Evolutionary conservation across 2,329 filamentous ascomycete genomes (phyloP).

Genomic region (Penicillium sp.): DNA sequence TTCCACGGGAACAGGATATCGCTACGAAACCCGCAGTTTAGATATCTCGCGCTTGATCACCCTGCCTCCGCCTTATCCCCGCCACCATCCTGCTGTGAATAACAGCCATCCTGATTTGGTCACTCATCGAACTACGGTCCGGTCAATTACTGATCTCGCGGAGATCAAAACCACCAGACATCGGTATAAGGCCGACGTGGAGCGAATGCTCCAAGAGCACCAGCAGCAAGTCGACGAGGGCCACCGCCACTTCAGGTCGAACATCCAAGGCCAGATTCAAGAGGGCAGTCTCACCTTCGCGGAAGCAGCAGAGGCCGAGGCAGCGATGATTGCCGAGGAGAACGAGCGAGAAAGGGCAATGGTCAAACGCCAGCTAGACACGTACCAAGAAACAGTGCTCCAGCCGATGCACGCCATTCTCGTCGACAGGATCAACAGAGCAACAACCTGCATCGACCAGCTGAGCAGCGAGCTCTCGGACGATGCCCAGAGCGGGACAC

Average conservation of each 20-base stretch:
- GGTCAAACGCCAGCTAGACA: conserved; percentile 71
- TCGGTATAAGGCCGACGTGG: conserved; percentile 43
- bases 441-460: conserved; percentile 66
- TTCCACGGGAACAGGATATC: conserved; percentile 12
- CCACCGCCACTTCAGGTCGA: conserved; percentile 58
- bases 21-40: conserved; percentile 48
- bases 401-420: conserved; percentile 73
- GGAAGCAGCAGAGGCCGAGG: conserved; percentile 72
- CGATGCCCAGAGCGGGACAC: conserved; percentile 58
- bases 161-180: conserved; percentile 61
- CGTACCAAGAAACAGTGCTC: conserved; percentile 74
- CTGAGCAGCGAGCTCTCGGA: conserved; percentile 64
- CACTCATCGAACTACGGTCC: conserved; percentile 63
- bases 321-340: conserved; percentile 63
- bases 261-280: conserved; percentile 69
- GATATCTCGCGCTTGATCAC: conserved; percentile 90
- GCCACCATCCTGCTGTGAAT: conserved; percentile 89
- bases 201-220: conserved; percentile 47
- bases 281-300: conserved; percentile 71
- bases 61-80: conserved; percentile 83
- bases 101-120: conserved; percentile 89
- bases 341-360: conserved; percentile 61
- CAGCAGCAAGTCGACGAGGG: conserved; percentile 49
- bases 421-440: conserved; percentile 62
- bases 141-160: conserved; percentile 62